phyloP scores from a whole-genome alignment of 371 early-diverging fungal genomes.

The Zopfochytrium polystomum region DNA sequence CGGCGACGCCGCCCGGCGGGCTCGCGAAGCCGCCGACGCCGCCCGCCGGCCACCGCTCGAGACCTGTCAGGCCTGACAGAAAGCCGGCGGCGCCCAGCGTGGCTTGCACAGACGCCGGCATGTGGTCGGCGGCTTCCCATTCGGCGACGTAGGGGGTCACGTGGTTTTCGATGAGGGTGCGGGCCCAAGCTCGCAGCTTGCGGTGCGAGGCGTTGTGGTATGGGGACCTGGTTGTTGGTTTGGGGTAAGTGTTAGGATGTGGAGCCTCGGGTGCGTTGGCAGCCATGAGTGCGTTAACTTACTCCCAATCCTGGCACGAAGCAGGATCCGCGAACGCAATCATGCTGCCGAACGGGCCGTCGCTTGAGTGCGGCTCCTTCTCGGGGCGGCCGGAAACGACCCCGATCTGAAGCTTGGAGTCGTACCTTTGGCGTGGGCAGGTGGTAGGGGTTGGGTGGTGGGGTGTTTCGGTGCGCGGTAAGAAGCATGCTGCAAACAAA shows the following conservation, averaged over 20 bases:
- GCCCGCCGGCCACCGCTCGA: too few species aligned
- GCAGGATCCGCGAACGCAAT: conserved; percentile 62
- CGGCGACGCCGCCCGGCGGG: conserved; percentile 31
- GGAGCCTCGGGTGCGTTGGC: too few species aligned
- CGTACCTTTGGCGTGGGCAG: conserved; percentile 30
- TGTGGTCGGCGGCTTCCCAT: conserved; percentile 47
- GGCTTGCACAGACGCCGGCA: conserved; percentile 45
- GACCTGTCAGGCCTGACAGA: conserved; percentile 27
- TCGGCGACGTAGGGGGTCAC: conserved; percentile 47
- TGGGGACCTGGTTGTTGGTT: too few species aligned
- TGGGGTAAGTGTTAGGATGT: too few species aligned
- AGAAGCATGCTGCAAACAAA: too few species aligned
- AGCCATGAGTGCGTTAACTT: too few species aligned
- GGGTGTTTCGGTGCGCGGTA: too few species aligned
- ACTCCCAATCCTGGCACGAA: conserved; percentile 55
- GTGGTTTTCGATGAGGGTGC: conserved; percentile 36
- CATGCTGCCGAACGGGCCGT: conserved; percentile 31
- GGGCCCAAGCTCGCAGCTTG: conserved; percentile 23
- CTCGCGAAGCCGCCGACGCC: too few species aligned
- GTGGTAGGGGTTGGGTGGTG: conserved; percentile 40
- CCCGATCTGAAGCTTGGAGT: too few species aligned
- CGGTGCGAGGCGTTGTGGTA: conserved; percentile 46
- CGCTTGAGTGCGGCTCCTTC: background rate
- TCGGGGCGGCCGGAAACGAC: too few species aligned
- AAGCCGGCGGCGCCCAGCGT: conserved; percentile 47